phyloP scores from a whole-genome alignment of 1,284 basidiomycete genomes.

The Ceratobasidium sp. region DNA sequence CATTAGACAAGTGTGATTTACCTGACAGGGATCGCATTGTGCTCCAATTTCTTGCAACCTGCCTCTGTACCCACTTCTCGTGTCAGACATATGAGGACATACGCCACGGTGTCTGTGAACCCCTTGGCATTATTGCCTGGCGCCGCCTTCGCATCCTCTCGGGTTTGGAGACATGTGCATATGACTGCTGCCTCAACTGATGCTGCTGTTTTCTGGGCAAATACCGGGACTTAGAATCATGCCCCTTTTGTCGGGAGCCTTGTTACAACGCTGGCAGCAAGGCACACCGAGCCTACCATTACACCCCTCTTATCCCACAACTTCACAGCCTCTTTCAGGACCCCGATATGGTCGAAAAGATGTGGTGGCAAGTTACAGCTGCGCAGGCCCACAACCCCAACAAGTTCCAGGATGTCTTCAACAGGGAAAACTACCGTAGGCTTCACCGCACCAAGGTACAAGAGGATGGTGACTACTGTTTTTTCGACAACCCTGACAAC shows the following conservation, averaged over 20 bases:
- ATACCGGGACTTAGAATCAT: background rate
- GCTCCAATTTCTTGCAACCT: background rate
- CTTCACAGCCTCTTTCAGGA: slow-evolving; percentile 15
- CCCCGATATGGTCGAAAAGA: background rate
- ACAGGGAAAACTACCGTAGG: background rate
- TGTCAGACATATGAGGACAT: slow-evolving; percentile 20
- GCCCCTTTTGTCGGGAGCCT: slow-evolving; percentile 5
- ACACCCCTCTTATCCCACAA: slow-evolving; percentile 26
- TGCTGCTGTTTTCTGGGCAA: slow-evolving; percentile 15
- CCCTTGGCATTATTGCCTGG: slow-evolving; percentile 4
- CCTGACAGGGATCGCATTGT: background rate
- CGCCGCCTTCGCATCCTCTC: slow-evolving; percentile 18
- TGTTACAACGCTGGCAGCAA: background rate
- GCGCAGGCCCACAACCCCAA: background rate
- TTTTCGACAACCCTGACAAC: slow-evolving; percentile 19
- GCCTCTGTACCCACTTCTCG: slow-evolving; percentile 16
- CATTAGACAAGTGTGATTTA: background rate
- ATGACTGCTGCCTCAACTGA: slow-evolving; percentile 22
- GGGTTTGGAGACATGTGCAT: background rate
- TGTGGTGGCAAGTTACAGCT: background rate
- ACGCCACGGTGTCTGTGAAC: background rate
- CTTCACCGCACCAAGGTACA: background rate
- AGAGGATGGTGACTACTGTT: background rate
- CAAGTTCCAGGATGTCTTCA: background rate
- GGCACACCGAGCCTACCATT: background rate